Evolutionary conservation across 495 filamentous ascomycete species (phyloP).

Genomic region (Aspergillus funiculosus): DNA sequence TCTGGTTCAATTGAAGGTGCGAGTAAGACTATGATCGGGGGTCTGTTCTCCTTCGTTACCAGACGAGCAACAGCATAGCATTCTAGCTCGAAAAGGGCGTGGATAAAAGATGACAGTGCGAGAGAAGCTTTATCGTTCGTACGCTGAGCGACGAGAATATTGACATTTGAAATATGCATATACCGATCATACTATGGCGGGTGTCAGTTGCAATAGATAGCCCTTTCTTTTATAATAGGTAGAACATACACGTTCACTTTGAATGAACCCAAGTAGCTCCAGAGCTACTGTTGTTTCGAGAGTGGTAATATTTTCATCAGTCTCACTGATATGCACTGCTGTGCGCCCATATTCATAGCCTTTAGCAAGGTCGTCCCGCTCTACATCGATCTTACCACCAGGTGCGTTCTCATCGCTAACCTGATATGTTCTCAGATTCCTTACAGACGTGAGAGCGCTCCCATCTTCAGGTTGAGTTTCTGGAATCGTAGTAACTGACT

Average conservation of each 20-base stretch:
- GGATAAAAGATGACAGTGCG: slow-evolving; percentile 83
- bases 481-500: slow-evolving; percentile 45
- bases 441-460: slow-evolving; percentile 56
- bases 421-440: slow-evolving; percentile 69
- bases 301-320: slow-evolving; percentile 74
- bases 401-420: slow-evolving; percentile 65
- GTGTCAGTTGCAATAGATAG: slow-evolving; percentile 15
- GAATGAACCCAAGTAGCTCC: slow-evolving; percentile 82
- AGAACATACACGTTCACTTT: slow-evolving; percentile 56
- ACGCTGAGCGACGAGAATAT: slow-evolving; percentile 66
- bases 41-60: slow-evolving; percentile 71
- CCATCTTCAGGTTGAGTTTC: slow-evolving; percentile 25
- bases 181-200: slow-evolving; percentile 69
- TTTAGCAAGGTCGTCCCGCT: slow-evolving; percentile 77
- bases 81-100: slow-evolving; percentile 78
- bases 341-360: slow-evolving; percentile 94
- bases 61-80: slow-evolving; percentile 84
- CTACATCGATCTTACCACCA: slow-evolving; percentile 80
- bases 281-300: slow-evolving; percentile 69
- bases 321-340: slow-evolving; percentile 78
- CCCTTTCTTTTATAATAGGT: background rate
- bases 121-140: slow-evolving; percentile 69
- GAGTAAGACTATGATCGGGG: slow-evolving; percentile 73
- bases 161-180: slow-evolving; percentile 72
- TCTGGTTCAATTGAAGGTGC: slow-evolving; percentile 75